phyloP scores from a whole-genome alignment of 140 eudicot species.

The Anethum foeniculum region DNA sequence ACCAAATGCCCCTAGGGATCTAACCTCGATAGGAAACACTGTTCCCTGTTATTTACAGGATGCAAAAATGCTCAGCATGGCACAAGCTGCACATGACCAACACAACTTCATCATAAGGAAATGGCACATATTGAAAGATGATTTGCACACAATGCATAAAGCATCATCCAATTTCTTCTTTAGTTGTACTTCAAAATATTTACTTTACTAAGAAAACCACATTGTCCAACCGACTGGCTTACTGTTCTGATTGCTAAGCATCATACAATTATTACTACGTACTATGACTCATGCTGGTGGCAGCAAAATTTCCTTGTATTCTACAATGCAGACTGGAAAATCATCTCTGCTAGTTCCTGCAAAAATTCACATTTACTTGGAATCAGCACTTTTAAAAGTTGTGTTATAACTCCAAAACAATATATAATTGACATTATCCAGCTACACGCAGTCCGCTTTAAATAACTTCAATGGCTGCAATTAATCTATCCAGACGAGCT shows the following conservation, averaged over 20 bases:
- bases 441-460: background rate
- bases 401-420: background rate
- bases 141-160: background rate
- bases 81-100: background rate
- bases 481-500: background rate
- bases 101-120: background rate
- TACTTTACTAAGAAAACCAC: background rate
- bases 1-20: background rate
- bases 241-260: background rate
- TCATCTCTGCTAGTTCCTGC: constrained; percentile 92
- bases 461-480: background rate
- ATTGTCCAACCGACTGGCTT: background rate
- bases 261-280: background rate
- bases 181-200: background rate
- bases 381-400: background rate
- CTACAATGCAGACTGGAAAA: constrained; percentile 72
- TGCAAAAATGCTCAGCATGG: background rate
- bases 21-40: background rate
- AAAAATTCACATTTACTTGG: background rate
- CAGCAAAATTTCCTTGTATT: background rate
- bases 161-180: background rate
- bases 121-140: background rate
- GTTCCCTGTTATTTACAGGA: background rate
- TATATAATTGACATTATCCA: background rate
- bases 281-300: background rate